These are phyloP conservation scores for Wickerhamiella hasegawae DNA, from an alignment of 805 yeast species.

Conservation along the genomic window DNA sequence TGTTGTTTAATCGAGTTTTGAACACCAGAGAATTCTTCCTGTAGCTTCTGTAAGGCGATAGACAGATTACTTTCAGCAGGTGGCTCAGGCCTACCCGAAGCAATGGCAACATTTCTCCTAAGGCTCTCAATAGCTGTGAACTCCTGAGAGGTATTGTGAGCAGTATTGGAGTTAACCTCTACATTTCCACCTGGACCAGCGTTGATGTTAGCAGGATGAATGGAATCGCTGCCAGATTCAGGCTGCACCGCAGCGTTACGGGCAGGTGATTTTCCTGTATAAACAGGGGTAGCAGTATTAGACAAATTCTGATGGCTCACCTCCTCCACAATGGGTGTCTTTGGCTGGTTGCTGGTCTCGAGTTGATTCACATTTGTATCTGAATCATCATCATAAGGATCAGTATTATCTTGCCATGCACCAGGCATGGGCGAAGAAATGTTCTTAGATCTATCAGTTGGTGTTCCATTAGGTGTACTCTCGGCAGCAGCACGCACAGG, in stretches of 20 bases:
- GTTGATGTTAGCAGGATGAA: too few relatives aligned
- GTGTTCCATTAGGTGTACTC: neutral
- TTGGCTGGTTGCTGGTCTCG: too few relatives aligned
- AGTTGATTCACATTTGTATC: too few relatives aligned
- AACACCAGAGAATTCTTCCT: slow-evolving; percentile 15
- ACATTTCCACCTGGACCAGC: neutral
- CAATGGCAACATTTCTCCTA: neutral
- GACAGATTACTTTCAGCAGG: neutral
- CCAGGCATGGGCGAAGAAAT: neutral
- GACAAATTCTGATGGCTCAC: too few relatives aligned
- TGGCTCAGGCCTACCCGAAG: slow-evolving; percentile 3
- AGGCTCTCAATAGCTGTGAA: neutral
- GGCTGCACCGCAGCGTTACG: too few relatives aligned
- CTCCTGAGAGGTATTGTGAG: neutral
- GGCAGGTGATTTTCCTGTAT: too few relatives aligned
- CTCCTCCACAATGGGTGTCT: too few relatives aligned
- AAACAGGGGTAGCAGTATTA: too few relatives aligned
- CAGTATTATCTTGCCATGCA: slow-evolving; percentile 1
- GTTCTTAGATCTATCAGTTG: neutral
- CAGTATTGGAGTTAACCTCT: neutral
- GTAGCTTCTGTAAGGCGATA: slow-evolving; percentile 6
- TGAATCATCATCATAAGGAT: slow-evolving; percentile 1
- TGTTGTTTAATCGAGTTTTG: slow-evolving; percentile 13
- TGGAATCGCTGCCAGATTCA: too few relatives aligned
- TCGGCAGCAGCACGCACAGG: neutral